Percentiles rank a stretch among this genome's conserved stretches.
Evolutionary conservation across 805 yeast genomes (phyloP).

Genomic region (Hanseniaspora nectarophila): DNA sequence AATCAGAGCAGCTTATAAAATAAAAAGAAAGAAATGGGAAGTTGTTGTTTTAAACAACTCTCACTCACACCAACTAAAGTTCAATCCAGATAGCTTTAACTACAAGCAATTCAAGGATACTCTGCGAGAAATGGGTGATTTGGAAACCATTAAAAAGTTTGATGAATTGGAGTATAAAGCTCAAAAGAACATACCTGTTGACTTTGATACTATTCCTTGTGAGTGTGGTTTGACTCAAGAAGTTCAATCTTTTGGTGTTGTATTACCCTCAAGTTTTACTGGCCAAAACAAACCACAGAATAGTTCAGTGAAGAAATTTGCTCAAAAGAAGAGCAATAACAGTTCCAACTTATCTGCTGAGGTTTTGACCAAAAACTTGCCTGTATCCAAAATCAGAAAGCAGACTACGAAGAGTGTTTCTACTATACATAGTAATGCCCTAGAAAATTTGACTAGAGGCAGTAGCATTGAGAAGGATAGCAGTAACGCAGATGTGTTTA

Average conservation of each 20-base stretch:
- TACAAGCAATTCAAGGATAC: conserved; percentile 27
- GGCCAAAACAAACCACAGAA: conserved; percentile 6
- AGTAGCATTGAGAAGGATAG: neutral
- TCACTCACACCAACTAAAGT: conserved; percentile 43
- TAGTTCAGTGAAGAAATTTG: neutral
- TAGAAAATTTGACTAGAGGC: neutral
- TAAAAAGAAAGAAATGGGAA: conserved; percentile 44
- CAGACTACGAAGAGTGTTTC: neutral
- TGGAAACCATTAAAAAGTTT: conserved; percentile 27
- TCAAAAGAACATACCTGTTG: conserved; percentile 26
- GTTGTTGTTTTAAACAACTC: conserved; percentile 47
- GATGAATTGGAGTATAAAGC: conserved; percentile 30
- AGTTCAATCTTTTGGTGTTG: conserved; percentile 27
- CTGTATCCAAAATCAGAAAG: neutral
- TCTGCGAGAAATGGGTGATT: conserved; percentile 23
- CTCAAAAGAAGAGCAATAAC: conserved; percentile 2
- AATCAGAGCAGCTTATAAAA: conserved; percentile 49
- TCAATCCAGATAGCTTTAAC: conserved; percentile 28
- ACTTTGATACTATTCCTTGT: conserved; percentile 26
- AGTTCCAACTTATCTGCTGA: neutral
- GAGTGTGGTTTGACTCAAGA: conserved; percentile 31
- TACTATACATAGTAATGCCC: neutral
- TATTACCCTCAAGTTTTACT: conserved; percentile 24
- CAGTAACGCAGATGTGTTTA: neutral
- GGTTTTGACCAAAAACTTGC: neutral